Percentiles rank a stretch among this genome's conserved stretches.
Evolutionary conservation across 1,284 basidiomycete genomes (phyloP).

Genomic region (Trichosporon faecale): DNA sequence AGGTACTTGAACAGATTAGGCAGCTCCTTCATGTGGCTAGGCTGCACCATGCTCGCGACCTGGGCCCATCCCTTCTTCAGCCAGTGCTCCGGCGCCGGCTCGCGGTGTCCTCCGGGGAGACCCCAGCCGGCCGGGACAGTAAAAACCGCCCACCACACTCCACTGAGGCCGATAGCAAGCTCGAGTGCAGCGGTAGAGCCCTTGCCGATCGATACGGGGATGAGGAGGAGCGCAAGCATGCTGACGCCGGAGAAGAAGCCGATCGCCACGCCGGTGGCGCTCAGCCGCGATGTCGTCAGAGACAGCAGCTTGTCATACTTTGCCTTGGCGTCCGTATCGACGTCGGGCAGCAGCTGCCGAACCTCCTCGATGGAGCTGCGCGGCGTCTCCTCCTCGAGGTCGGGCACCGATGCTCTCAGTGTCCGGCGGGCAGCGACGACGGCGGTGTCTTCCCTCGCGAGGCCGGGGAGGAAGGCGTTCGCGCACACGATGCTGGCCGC

Average conservation of each 20-base stretch:
- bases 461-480: slow-evolving; percentile 78
- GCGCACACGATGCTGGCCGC: slow-evolving; percentile 79
- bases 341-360: slow-evolving; percentile 24
- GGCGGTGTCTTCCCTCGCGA: slow-evolving; percentile 62
- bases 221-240: slow-evolving; percentile 67
- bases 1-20: slow-evolving; percentile 81
- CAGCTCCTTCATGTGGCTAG: slow-evolving; percentile 66
- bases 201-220: slow-evolving; percentile 65
- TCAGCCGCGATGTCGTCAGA: slow-evolving; percentile 70
- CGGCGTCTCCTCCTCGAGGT: slow-evolving; percentile 1
- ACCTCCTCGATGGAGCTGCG: slow-evolving; percentile 23
- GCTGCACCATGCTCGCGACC: slow-evolving; percentile 61
- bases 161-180: slow-evolving; percentile 73
- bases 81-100: slow-evolving; percentile 26
- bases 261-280: slow-evolving; percentile 73
- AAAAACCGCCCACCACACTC: slow-evolving; percentile 79
- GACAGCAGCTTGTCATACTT: slow-evolving; percentile 61
- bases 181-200: slow-evolving; percentile 72
- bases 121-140: slow-evolving; percentile 70
- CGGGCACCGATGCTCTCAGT: slow-evolving; percentile 11
- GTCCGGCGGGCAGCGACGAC: slow-evolving; percentile 55
- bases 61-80: slow-evolving; percentile 37
- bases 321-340: slow-evolving; percentile 20
- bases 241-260: slow-evolving; percentile 70
- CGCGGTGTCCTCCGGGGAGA: slow-evolving; percentile 56